Evolutionary conservation across 2,329 filamentous ascomycete species (phyloP), one percentile per base, ranked within the genome.

Genomic region (Penicillium crustosum): DNA sequence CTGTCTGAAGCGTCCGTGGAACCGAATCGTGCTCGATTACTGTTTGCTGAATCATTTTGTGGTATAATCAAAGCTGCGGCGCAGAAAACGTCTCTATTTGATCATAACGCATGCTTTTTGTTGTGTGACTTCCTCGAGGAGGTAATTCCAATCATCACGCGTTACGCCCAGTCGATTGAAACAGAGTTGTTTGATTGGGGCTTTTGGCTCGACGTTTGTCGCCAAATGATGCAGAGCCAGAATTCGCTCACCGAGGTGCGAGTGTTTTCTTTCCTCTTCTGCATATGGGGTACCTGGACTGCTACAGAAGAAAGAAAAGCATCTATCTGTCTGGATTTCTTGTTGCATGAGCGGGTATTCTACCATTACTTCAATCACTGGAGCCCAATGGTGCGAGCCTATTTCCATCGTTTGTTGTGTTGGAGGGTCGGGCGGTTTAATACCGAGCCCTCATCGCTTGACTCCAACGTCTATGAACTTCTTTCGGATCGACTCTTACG

Each of bases 331-430:
- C 68, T 89, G 29, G 85, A 86, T 23, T 93, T 94, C 80, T 77
- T 97, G 39, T 78, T 97, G 13, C 83, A 87, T 7, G 87, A 89
- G 53, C 81, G 87, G 27, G 83, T 89, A 2, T 96, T 96, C 71
- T 86, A 90, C 69, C 86, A 85, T 60, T 87, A 91, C 60, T 97
- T 96, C 77, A 93, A 89, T 69, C 91, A 96, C 69, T 96, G 93
- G 92, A 96, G 91, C 69, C 91, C 93, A 0, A 96, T 96, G 93
- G 91, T 96, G 23, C 85, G 93, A 60, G 89, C 91, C 15, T 97
- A 96, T 73, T 97, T 89, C 71, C 94, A 96, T 84, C 90, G 93
- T 47, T 78, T 97, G 49, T 76, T 96, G 23, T 96, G 91, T 75
- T 97, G 93, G 93, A 86, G 92, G 59, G 80, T 97, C 48, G 93